Percentiles rank a stretch among this genome's conserved stretches.
These are phyloP conservation scores for Dryas integrifolia DNA, from an alignment of 331 rosid genomes.

Conservation along the genomic window DNA sequence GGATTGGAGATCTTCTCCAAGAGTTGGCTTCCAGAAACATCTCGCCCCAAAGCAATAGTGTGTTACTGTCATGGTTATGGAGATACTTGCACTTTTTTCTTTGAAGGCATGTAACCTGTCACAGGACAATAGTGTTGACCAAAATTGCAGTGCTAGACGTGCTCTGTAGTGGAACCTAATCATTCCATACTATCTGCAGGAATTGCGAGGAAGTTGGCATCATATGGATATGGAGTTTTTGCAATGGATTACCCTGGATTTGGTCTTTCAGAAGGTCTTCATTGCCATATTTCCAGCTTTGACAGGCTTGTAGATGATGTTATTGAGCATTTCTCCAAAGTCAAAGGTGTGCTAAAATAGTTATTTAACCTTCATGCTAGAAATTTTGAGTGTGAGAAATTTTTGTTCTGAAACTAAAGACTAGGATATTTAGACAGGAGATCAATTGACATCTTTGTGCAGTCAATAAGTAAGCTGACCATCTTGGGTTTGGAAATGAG, in stretches of 20 bases:
- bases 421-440: not conserved
- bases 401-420: not conserved
- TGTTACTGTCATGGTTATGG: constrained; percentile 97
- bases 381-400: constrained; percentile 2
- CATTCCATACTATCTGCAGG: constrained; percentile 46
- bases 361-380: constrained; percentile 1
- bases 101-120: constrained; percentile 61
- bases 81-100: constrained; percentile 94
- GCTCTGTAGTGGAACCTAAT: constrained; percentile 22
- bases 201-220: constrained; percentile 75
- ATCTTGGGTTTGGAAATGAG: not conserved
- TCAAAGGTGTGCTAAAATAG: constrained; percentile 54
- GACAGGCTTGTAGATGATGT: constrained; percentile 70
- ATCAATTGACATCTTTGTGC: not conserved
- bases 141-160: not conserved
- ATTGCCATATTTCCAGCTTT: constrained; percentile 66
- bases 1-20: constrained; percentile 80
- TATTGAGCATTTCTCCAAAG: constrained; percentile 72
- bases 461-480: not conserved
- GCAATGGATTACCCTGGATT: constrained; percentile 97
- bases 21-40: constrained; percentile 75
- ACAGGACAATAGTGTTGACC: not conserved
- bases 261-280: constrained; percentile 97
- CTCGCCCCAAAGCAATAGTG: constrained; percentile 65
- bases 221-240: constrained; percentile 71